Evolutionary conservation across 257 asterid genomes (phyloP), one percentile per base, ranked within the genome.

Genomic region (Avicennia marina): DNA sequence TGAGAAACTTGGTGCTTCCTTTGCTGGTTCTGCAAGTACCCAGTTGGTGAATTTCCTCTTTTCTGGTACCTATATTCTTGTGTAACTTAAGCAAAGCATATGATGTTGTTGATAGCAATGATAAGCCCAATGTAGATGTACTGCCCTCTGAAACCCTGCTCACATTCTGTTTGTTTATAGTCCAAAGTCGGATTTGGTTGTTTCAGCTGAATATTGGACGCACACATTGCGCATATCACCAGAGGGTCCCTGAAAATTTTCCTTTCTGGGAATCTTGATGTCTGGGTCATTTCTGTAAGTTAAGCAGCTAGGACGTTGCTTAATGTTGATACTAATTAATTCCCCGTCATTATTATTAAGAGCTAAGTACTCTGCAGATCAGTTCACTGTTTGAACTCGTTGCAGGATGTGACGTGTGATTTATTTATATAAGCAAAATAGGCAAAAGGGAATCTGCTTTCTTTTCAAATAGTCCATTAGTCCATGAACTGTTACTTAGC

Each of bases 361-460:
- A n/a, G n/a, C n/a, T n/a, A n/a, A n/a, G n/a, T n/a, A n/a, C n/a
- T 64, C 62, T 38, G 64, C 42, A 52, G 45, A 33, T 62, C 44
- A 18, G 48, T 46, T 57, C 32, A 51, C 19, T 34, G 53, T 20
- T 59, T 49, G 40, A 17, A 49, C 49, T 64, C 19, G 54, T 46
- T 66, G 60, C 21, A 17, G 46, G 18, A 33, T 32, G 29, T 46
- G 33, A 56, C 13, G 34, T 36, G 57, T 51, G 42, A 27, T 68
- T 22, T 4, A 38, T 63, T 49, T 11, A 53, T 45, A 21, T 36
- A 63, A 31, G 56, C 49, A 40, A 67, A 65, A 68, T 49, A 58
- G 56, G 64, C 53, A 60, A 75, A 73, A 82, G 84, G 86, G 96
- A 85, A 83, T 85, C 95, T 88, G 83, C 93, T 88, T 82, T 85